These are phyloP conservation scores for Dentipellis sp. DNA, from an alignment of 768 basidiomycete genomes.

Conservation along the genomic window DNA sequence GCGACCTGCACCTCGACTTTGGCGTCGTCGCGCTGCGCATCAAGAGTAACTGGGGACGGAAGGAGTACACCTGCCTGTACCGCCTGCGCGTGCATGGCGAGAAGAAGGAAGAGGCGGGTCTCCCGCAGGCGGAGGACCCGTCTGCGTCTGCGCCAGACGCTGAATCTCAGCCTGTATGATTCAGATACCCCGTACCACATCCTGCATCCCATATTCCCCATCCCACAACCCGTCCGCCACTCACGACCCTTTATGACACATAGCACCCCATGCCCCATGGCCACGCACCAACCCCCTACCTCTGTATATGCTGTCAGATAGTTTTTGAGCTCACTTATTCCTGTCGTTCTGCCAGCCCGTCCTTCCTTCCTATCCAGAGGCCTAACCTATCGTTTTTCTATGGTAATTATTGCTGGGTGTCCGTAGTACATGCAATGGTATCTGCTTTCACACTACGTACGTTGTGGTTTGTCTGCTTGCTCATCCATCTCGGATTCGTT, in stretches of 20 bases:
- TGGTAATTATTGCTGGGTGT: not conserved
- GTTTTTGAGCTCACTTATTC: not conserved
- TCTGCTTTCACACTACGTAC: not conserved
- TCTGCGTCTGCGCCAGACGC: not conserved
- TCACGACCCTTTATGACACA: constrained; percentile 4
- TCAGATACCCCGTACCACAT: not conserved
- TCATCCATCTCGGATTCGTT: no score
- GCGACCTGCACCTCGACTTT: constrained; percentile 68
- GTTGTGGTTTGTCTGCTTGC: not conserved
- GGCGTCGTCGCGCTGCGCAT: constrained; percentile 76
- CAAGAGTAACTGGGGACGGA: constrained; percentile 78
- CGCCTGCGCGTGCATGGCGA: constrained; percentile 74
- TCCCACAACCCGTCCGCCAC: not conserved
- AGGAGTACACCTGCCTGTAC: constrained; percentile 82
- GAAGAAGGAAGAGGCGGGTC: constrained; percentile 20
- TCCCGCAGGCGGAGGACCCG: not conserved
- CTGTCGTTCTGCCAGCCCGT: not conserved
- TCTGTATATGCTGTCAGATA: not conserved
- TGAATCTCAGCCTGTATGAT: not conserved
- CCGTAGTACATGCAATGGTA: not conserved
- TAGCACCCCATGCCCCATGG: not conserved
- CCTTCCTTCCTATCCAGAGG: not conserved
- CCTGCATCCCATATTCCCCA: not conserved
- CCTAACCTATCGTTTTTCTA: not conserved
- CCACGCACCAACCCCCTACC: not conserved